Evolutionary conservation across 2,329 filamentous ascomycete genomes (phyloP).

Genomic region (Tympanopsis confertula): DNA sequence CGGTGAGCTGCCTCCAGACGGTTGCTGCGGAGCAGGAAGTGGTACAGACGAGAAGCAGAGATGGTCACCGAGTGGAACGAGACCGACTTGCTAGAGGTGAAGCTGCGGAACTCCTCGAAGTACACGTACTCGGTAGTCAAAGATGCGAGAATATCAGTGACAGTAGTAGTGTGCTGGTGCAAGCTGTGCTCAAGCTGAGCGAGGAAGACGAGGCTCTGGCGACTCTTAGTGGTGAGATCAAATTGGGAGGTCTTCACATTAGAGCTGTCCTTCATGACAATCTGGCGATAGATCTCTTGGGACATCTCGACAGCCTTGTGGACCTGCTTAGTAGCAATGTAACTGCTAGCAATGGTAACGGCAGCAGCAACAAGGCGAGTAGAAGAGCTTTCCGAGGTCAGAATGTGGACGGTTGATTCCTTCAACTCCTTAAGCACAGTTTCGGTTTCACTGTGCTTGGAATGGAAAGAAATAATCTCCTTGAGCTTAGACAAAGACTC

Average conservation of each 20-base stretch:
- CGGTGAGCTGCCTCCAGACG: constrained; percentile 11
- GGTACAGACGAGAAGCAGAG: constrained; percentile 18
- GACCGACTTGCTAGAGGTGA: constrained; percentile 21
- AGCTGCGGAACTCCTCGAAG: constrained; percentile 23
- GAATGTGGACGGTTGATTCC: constrained; percentile 17
- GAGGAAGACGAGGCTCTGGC: constrained; percentile 26
- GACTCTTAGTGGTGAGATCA: constrained; percentile 18
- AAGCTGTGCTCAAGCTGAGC: constrained; percentile 29
- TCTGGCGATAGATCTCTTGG: constrained; percentile 23
- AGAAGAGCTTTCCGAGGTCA: constrained; percentile 15
- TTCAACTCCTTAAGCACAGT: constrained; percentile 17
- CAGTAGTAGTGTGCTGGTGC: constrained; percentile 13
- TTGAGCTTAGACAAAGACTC: constrained; percentile 21
- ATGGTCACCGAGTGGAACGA: constrained; percentile 20
- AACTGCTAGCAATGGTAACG: constrained; percentile 19
- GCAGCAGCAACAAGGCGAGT: constrained; percentile 16
- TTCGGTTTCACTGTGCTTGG: constrained; percentile 17
- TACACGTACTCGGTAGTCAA: constrained; percentile 27
- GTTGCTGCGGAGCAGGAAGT: constrained; percentile 13
- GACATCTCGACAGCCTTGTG: constrained; percentile 17
- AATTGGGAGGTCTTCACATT: constrained; percentile 14
- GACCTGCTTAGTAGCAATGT: constrained; percentile 18
- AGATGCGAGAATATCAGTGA: constrained; percentile 28
- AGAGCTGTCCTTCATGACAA: constrained; percentile 20
- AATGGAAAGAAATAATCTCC: constrained; percentile 20